Conservation (phyloP, 108 stramenopile species). For the Fragilaria crotonensis region DNA sequence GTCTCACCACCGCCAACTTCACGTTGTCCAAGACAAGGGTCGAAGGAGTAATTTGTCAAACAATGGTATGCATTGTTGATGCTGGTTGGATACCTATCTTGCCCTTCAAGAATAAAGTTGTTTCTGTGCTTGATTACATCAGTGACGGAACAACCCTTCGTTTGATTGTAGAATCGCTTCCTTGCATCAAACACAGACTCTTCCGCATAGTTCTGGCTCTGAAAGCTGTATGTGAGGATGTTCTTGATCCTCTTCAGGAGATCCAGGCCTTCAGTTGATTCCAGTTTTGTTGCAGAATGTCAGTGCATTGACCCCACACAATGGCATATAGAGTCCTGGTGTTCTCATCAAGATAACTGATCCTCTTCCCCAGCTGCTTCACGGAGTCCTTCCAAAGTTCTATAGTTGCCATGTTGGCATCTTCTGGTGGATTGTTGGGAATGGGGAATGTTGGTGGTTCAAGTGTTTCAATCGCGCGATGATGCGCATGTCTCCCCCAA, state of each 20-base stretch:
- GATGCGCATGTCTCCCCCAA: not conserved
- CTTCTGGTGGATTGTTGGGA: not conserved
- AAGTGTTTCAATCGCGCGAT: not conserved
- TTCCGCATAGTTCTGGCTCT: not conserved
- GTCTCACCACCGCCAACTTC: not conserved
- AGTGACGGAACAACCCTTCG: not conserved
- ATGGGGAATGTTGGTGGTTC: not conserved
- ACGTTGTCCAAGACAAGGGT: not conserved
- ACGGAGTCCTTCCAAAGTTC: not conserved
- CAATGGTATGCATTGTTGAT: slow-evolving; percentile 9
- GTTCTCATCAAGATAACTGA: not conserved
- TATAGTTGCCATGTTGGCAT: not conserved
- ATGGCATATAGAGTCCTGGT: not conserved
- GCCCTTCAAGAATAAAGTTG: not conserved
- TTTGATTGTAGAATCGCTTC: not conserved
- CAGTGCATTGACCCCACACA: slow-evolving; percentile 20
- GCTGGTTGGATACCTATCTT: slow-evolving; percentile 22
- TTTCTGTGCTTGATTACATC: not conserved
- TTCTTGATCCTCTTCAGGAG: slow-evolving; percentile 10
- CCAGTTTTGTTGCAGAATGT: slow-evolving; percentile 2
- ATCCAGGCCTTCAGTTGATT: not conserved
- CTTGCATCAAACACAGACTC: not conserved
- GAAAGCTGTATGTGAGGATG: not conserved
- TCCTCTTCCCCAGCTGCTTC: not conserved
- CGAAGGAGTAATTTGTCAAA: slow-evolving; percentile 2